Evolutionary conservation across 148 eudicot species (phyloP).

Genomic region (Rhododendron simsii): DNA sequence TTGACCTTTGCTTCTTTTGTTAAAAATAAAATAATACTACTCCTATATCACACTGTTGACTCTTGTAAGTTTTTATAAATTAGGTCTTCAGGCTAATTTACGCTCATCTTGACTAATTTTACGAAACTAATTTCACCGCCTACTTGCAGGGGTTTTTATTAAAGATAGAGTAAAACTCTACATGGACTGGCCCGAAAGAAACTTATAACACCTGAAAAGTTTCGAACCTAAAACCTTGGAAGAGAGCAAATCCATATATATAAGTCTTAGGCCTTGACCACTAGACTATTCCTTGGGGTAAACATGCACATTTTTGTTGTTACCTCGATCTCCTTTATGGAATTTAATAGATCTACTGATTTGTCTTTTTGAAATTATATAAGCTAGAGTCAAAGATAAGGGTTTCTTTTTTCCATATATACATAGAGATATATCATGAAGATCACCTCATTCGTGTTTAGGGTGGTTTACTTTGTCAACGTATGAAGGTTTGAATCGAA

Average conservation of each 20-base stretch:
- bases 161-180: no score
- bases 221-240: neutral
- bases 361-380: neutral
- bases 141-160: neutral
- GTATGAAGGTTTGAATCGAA: neutral
- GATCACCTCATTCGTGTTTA: neutral
- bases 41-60: neutral
- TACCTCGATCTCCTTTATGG: no score
- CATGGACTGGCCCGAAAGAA: no score
- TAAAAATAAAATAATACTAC: no score
- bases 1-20: no score
- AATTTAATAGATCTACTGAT: neutral
- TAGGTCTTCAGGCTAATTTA: neutral
- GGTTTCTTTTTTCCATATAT: neutral
- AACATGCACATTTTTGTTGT: neutral
- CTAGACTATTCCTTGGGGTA: neutral
- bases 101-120: neutral
- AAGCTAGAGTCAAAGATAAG: neutral
- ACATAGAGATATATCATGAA: neutral
- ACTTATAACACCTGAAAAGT: no score
- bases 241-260: neutral
- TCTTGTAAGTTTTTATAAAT: neutral
- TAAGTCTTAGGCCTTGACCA: no score
- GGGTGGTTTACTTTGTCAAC: neutral
- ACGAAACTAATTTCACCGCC: neutral